These are phyloP conservation scores for Ceratocystiopsis brevicomis DNA, from an alignment of 2,329 filamentous ascomycete genomes.

Conservation along the genomic window DNA sequence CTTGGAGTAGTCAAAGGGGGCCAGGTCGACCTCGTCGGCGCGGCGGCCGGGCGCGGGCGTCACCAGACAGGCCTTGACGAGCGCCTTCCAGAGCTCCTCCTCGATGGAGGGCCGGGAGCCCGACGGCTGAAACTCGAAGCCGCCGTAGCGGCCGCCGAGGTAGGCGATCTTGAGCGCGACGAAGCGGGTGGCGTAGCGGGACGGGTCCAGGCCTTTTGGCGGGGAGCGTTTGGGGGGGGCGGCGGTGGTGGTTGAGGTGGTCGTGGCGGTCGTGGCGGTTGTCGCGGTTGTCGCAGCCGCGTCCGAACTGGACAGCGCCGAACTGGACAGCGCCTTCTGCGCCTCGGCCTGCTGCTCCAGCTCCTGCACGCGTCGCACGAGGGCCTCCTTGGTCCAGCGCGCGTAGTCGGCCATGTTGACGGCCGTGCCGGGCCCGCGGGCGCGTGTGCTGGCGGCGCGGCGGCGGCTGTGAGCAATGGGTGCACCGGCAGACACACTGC, in stretches of 20 bases:
- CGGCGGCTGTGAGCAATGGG: too few relatives aligned
- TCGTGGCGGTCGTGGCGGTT: not conserved
- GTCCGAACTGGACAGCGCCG: not conserved
- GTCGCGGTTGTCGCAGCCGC: not conserved
- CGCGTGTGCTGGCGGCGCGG: too few relatives aligned
- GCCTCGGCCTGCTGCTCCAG: constrained; percentile 6
- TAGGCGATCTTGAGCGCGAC: constrained; percentile 92
- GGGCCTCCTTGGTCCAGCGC: constrained; percentile 11
- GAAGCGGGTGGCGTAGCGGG: constrained; percentile 62
- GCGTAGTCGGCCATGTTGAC: constrained; percentile 7
- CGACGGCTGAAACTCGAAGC: constrained; percentile 69
- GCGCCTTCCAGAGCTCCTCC: constrained; percentile 80
- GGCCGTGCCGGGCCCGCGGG: too few relatives aligned
- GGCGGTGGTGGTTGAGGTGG: too few relatives aligned
- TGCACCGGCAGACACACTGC: too few relatives aligned
- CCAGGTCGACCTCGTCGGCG: constrained; percentile 51
- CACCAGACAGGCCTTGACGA: constrained; percentile 67
- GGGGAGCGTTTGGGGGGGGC: too few relatives aligned
- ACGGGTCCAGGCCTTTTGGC: constrained; percentile 47
- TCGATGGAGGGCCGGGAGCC: constrained; percentile 67
- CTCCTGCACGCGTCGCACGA: constrained; percentile 18
- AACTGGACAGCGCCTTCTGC: not conserved
- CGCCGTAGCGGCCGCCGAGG: constrained; percentile 76
- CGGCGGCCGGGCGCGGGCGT: constrained; percentile 35
- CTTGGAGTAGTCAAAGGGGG: constrained; percentile 79